phyloP scores from a whole-genome alignment of 371 early-diverging fungal species.

The Fennellomyces sp. region DNA sequence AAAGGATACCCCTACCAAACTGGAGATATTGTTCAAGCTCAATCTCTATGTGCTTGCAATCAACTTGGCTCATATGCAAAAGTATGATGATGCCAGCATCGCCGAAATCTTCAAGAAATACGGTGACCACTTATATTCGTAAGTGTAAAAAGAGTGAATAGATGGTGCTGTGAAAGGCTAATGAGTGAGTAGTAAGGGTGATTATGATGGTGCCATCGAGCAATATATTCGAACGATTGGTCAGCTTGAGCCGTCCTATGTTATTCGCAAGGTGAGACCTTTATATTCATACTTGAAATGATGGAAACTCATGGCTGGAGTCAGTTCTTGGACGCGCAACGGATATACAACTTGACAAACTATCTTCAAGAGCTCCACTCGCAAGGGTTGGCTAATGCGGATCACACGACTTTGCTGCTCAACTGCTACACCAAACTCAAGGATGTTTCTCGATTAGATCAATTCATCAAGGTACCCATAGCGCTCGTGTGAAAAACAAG shows the following conservation, averaged over 20 bases:
- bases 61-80: conserved; percentile 75
- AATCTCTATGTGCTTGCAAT: conserved; percentile 89
- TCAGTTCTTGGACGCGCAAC: conserved; percentile 90
- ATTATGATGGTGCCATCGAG: conserved; percentile 89
- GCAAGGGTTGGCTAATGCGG: conserved; percentile 82
- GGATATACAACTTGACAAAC: conserved; percentile 85
- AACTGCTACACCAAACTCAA: conserved; percentile 96
- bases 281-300: background rate
- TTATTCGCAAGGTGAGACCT: conserved; percentile 82
- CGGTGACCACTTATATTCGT: conserved; percentile 87
- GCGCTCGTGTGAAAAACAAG: background rate
- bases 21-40: conserved; percentile 86
- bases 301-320: background rate
- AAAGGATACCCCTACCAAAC: conserved; percentile 83
- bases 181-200: conserved; percentile 71
- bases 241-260: conserved; percentile 93
- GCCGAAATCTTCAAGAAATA: conserved; percentile 91
- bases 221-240: conserved; percentile 93
- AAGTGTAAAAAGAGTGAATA: background rate
- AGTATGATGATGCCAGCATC: conserved; percentile 73
- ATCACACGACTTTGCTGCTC: conserved; percentile 93
- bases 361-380: conserved; percentile 91
- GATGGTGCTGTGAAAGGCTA: too few species aligned
- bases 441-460: conserved; percentile 79
- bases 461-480: conserved; percentile 75